A percentile compares a stretch with the other conserved stretches of the same genome.
phyloP scores from a whole-genome alignment of 2,329 filamentous ascomycete genomes.

The Didymella keratinophila region DNA sequence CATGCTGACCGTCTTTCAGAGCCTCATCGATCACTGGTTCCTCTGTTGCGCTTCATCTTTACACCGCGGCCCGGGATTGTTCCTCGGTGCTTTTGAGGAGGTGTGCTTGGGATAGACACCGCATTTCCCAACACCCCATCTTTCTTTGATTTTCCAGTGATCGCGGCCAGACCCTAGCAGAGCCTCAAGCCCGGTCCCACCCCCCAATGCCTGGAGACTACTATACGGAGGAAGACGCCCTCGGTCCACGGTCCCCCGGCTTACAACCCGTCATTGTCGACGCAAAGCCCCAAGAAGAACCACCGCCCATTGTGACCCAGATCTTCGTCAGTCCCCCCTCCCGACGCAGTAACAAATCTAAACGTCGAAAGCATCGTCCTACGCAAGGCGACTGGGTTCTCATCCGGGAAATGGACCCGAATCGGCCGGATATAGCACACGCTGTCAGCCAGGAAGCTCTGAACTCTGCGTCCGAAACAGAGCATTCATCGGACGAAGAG shows the following conservation, averaged over 20 bases:
- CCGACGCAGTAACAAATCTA: conserved; percentile 58
- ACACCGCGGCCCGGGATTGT: conserved; percentile 27
- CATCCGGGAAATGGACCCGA: conserved; percentile 69
- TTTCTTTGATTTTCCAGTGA: neutral
- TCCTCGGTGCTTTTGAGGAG: conserved; percentile 30
- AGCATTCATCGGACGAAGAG: conserved; percentile 51
- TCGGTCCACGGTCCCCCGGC: conserved; percentile 52
- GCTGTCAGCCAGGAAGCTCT: conserved; percentile 63
- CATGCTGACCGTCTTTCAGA: conserved; percentile 42
- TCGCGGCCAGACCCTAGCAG: conserved; percentile 18
- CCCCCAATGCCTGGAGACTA: conserved; percentile 50
- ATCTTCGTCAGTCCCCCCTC: conserved; percentile 52
- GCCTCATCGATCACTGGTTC: conserved; percentile 31
- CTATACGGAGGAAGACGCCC: conserved; percentile 61
- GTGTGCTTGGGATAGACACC: conserved; percentile 32
- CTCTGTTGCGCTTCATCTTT: conserved; percentile 30
- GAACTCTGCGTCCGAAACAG: conserved; percentile 54
- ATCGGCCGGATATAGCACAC: conserved; percentile 69
- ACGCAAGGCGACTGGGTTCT: conserved; percentile 73
- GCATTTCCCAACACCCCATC: conserved; percentile 1
- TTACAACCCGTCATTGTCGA: conserved; percentile 54
- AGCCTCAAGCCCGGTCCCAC: conserved; percentile 26
- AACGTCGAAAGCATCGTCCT: conserved; percentile 62
- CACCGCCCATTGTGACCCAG: conserved; percentile 50
- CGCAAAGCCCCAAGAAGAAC: conserved; percentile 61